phyloP scores from a whole-genome alignment of 2,329 filamentous ascomycete genomes.

The Pseudogymnoascus sp. region DNA sequence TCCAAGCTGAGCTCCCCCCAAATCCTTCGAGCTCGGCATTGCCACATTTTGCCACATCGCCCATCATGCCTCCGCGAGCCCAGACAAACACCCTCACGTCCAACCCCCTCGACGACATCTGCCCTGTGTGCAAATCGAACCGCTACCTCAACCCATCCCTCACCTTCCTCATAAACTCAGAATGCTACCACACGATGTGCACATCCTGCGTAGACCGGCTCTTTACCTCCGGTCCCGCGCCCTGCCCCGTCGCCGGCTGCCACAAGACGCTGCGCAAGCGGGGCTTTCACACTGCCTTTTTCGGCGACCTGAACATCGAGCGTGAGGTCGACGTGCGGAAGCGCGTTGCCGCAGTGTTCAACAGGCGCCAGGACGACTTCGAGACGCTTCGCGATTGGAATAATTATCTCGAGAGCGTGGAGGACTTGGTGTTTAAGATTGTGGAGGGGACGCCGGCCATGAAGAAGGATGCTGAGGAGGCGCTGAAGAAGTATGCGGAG shows the following conservation, averaged over 20 bases:
- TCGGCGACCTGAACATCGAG: conserved; percentile 80
- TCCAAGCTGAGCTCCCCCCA: neutral
- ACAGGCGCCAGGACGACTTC: conserved; percentile 86
- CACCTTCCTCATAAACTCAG: conserved; percentile 91
- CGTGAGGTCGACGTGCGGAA: conserved; percentile 87
- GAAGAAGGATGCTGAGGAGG: conserved; percentile 37
- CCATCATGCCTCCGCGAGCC: neutral
- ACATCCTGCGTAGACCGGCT: conserved; percentile 90
- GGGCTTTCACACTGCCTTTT: conserved; percentile 81
- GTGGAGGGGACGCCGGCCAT: conserved; percentile 61
- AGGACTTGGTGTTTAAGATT: conserved; percentile 83
- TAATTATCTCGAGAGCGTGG: conserved; percentile 88
- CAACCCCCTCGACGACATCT: conserved; percentile 55
- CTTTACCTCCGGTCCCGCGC: conserved; percentile 83
- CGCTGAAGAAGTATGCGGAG: conserved; percentile 62
- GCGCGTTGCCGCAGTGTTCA: conserved; percentile 73
- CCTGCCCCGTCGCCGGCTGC: conserved; percentile 87
- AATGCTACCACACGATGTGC: conserved; percentile 99
- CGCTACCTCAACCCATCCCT: conserved; percentile 93
- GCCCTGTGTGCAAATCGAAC: conserved; percentile 94
- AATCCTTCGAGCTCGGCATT: neutral
- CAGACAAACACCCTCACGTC: neutral
- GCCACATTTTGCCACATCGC: neutral
- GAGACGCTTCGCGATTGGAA: conserved; percentile 78
- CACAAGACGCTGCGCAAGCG: conserved; percentile 76